These are phyloP conservation scores for Sporobolomyces roseus DNA, from an alignment of 768 basidiomycete species.

Conservation along the genomic window DNA sequence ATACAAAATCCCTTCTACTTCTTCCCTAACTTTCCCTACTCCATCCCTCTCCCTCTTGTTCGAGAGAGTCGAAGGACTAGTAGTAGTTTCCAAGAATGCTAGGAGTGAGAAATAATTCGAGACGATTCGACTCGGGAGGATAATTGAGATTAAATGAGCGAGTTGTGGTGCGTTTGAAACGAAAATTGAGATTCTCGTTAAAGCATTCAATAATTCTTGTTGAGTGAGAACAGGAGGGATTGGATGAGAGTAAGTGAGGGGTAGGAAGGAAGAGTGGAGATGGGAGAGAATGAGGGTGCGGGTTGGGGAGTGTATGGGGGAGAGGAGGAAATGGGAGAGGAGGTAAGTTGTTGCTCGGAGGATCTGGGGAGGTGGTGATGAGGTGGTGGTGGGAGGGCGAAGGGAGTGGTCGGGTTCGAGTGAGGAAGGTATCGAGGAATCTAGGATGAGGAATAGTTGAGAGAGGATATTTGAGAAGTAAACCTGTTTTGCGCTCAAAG, in stretches of 20 bases:
- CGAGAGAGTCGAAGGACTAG: too few relatives aligned
- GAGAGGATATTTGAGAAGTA: slow-evolving; percentile 47
- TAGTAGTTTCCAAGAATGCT: background rate
- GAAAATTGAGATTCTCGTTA: too few relatives aligned
- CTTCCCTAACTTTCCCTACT: slow-evolving; percentile 62
- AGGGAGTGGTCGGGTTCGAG: slow-evolving; percentile 65
- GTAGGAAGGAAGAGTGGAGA: background rate
- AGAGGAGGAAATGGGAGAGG: background rate
- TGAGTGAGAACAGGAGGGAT: background rate
- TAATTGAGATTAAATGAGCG: too few relatives aligned
- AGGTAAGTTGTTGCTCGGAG: background rate
- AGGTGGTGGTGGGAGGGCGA: slow-evolving; percentile 52
- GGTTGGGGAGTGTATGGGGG: background rate
- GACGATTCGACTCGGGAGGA: background rate
- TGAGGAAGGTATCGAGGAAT: too few relatives aligned
- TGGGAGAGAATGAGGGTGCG: background rate
- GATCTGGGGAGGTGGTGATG: background rate
- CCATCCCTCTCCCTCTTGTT: background rate
- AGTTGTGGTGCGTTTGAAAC: background rate
- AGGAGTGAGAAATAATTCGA: too few relatives aligned
- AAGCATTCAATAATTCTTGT: background rate
- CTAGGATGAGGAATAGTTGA: slow-evolving; percentile 5
- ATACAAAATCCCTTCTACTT: slow-evolving; percentile 63
- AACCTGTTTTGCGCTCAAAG: background rate
- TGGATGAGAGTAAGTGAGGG: background rate